Evolutionary conservation across 208 protist genomes (phyloP).

Genomic region (Acanthamoeba triangularis): DNA sequence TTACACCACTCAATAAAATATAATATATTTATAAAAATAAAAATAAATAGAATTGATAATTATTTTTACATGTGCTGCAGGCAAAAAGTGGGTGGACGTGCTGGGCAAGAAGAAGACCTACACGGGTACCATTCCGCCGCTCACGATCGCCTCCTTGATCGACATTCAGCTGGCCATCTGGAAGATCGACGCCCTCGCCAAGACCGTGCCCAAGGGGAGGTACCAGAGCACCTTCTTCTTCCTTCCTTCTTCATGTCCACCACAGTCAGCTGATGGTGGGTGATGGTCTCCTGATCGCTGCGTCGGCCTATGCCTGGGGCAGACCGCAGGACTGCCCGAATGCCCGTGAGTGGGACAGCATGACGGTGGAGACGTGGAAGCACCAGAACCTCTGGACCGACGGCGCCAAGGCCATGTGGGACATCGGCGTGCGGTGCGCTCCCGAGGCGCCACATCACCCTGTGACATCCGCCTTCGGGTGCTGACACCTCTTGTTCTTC

Average conservation of each 20-base stretch:
- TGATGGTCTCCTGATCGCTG: neutral
- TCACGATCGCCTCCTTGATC: neutral
- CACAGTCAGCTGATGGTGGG: too few relatives aligned
- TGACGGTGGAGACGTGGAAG: constrained; percentile 26
- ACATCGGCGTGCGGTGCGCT: constrained; percentile 3
- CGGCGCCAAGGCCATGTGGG: constrained; percentile 16
- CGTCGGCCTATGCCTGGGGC: neutral
- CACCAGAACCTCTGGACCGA: constrained; percentile 3
- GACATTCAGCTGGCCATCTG: neutral
- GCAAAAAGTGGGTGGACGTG: constrained; percentile 19
- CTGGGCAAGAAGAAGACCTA: constrained; percentile 1
- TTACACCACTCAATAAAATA: too few relatives aligned
- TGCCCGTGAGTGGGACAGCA: constrained; percentile 14
- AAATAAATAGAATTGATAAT: too few relatives aligned
- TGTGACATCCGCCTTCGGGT: too few relatives aligned
- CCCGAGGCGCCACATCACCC: too few relatives aligned
- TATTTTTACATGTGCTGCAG: neutral
- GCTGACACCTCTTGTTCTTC: too few relatives aligned
- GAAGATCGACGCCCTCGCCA: constrained; percentile 6
- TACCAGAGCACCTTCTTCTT: neutral
- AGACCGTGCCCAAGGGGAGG: constrained; percentile 24
- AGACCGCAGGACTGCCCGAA: constrained; percentile 13
- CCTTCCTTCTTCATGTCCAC: neutral
- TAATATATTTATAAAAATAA: too few relatives aligned
- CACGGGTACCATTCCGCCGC: constrained; percentile 12